Conservation (phyloP, 192 early-diverging fungal genomes). For the Geranomyces variabilis region DNA sequence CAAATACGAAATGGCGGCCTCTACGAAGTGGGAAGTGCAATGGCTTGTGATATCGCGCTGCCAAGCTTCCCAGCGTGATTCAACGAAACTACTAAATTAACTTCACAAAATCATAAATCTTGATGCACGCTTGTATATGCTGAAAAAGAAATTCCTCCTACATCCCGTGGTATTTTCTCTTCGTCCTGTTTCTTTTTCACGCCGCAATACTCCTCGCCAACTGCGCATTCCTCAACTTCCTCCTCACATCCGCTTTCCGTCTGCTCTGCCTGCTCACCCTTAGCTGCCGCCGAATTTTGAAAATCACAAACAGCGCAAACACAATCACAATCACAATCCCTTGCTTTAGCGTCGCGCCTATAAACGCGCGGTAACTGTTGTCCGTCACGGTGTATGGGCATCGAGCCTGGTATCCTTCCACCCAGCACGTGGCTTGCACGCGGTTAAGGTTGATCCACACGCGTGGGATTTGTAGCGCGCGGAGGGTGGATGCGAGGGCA, state of each 20-base stretch:
- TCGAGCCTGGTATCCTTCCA: background rate
- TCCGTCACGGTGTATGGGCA: slow-evolving; percentile 29
- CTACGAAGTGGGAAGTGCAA: no score
- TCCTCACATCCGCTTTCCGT: slow-evolving; percentile 27
- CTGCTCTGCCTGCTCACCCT: slow-evolving; percentile 10
- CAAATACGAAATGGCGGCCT: no score
- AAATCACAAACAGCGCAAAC: slow-evolving; percentile 22
- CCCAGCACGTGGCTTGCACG: slow-evolving; percentile 24
- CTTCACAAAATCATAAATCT: no score
- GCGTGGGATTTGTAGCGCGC: background rate
- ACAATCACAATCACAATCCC: slow-evolving; percentile 32
- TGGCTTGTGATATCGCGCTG: no score
- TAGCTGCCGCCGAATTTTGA: slow-evolving; percentile 25
- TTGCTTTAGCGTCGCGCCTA: slow-evolving; percentile 35
- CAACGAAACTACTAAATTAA: no score
- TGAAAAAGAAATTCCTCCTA: no score
- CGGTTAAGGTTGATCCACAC: slow-evolving; percentile 31
- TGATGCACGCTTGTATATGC: no score
- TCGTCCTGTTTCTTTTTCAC: no score
- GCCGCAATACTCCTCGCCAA: no score
- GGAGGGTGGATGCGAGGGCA: background rate
- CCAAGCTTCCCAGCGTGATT: no score
- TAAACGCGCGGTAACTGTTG: slow-evolving; percentile 3
- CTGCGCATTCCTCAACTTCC: slow-evolving; percentile 16
- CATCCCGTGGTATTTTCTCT: no score